These are phyloP conservation scores for Tylopilus cervinicoccineus DNA, from an alignment of 768 basidiomycete species.

Conservation along the genomic window DNA sequence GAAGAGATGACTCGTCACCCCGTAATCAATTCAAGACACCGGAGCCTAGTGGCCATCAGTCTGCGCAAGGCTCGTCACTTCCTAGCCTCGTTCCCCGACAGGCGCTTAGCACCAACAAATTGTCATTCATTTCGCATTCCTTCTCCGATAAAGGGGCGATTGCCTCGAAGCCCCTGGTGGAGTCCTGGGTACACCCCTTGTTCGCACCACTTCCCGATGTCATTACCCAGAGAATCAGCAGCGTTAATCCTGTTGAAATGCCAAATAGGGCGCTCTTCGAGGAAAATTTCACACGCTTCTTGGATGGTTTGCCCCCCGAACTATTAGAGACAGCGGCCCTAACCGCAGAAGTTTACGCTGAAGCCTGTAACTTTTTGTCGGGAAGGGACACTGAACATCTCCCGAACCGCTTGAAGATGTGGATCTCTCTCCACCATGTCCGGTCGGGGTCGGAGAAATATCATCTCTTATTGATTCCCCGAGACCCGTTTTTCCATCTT, in stretches of 20 bases:
- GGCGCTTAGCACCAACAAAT: slow-evolving; percentile 21
- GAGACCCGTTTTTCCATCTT: slow-evolving; percentile 55
- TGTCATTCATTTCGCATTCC: slow-evolving; percentile 45
- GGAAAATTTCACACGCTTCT: slow-evolving; percentile 44
- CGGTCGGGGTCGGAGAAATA: slow-evolving; percentile 57
- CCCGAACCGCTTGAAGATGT: slow-evolving; percentile 44
- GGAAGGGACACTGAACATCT: slow-evolving; percentile 30
- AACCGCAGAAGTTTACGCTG: slow-evolving; percentile 49
- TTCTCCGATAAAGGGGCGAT: slow-evolving; percentile 37
- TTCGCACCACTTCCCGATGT: slow-evolving; percentile 59
- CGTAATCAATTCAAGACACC: slow-evolving; percentile 19
- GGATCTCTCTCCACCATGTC: slow-evolving; percentile 58
- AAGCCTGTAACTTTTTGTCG: slow-evolving; percentile 45
- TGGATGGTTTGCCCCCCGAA: slow-evolving; percentile 48
- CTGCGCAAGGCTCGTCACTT: slow-evolving; percentile 17
- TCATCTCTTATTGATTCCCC: slow-evolving; percentile 54
- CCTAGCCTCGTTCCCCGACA: slow-evolving; percentile 23
- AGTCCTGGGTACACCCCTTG: slow-evolving; percentile 56
- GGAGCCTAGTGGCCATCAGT: slow-evolving; percentile 20
- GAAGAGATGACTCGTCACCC: slow-evolving; percentile 15
- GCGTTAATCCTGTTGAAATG: slow-evolving; percentile 55
- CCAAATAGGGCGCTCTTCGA: slow-evolving; percentile 54
- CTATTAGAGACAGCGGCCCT: slow-evolving; percentile 61
- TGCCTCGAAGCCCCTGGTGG: slow-evolving; percentile 40
- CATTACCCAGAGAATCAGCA: slow-evolving; percentile 51